Conservation (phyloP, 805 yeast genomes). For the Wickerhamiella musiphila region DNA sequence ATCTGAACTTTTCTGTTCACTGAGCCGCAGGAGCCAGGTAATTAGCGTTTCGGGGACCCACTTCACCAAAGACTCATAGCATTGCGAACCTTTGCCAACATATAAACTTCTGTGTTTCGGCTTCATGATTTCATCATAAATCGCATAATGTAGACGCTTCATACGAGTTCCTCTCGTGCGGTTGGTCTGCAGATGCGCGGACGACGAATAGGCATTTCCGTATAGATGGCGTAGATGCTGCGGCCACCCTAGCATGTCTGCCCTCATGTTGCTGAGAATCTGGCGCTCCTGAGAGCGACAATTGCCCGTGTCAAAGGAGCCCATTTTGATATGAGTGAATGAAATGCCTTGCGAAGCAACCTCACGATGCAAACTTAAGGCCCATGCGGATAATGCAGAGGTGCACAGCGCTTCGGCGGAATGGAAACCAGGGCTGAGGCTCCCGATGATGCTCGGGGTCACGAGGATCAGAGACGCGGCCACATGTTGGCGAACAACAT, state of each 20-base stretch:
- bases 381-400: slow-evolving; percentile 26
- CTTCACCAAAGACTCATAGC: slow-evolving; percentile 17
- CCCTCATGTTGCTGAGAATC: slow-evolving; percentile 20
- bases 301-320: slow-evolving; percentile 27
- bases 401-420: slow-evolving; percentile 43
- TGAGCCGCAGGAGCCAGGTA: slow-evolving; percentile 3
- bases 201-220: slow-evolving; percentile 20
- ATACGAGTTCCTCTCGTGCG: slow-evolving; percentile 20
- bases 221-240: slow-evolving; percentile 23
- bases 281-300: slow-evolving; percentile 16
- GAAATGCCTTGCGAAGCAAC: slow-evolving; percentile 28
- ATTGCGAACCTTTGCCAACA: slow-evolving; percentile 20
- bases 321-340: slow-evolving; percentile 29
- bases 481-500: slow-evolving; percentile 34
- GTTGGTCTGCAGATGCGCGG: slow-evolving; percentile 18
- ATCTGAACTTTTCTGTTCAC: too few species aligned
- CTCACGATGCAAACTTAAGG: slow-evolving; percentile 27
- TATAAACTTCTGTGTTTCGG: slow-evolving; percentile 15
- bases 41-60: slow-evolving; percentile 19
- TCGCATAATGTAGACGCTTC: slow-evolving; percentile 17
- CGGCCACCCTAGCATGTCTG: slow-evolving; percentile 28
- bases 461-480: slow-evolving; percentile 33
- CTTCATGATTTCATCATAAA: slow-evolving; percentile 18
- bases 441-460: slow-evolving; percentile 38
- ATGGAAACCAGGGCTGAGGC: slow-evolving; percentile 42